Conservation (phyloP, 2,329 filamentous ascomycete species). For the Paracamarosporium sp. region DNA sequence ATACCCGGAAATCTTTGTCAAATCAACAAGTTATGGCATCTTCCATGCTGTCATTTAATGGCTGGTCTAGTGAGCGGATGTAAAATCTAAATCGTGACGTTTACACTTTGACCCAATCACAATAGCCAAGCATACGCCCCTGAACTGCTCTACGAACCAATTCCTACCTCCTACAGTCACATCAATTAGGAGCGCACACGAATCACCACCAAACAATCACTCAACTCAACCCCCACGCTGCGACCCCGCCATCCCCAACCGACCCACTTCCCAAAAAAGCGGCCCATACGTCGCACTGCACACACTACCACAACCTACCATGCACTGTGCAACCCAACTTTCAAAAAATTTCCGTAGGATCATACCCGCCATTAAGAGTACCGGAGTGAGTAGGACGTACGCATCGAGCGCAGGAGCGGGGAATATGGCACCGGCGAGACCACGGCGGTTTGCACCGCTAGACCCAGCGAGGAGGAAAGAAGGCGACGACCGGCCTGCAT, state of each 20-base stretch:
- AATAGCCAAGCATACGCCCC: no score
- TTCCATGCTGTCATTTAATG: no score
- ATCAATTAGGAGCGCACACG: no score
- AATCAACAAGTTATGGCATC: no score
- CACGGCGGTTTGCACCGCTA: constrained; percentile 60
- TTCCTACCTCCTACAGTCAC: no score
- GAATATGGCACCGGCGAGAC: constrained; percentile 2
- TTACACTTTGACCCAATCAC: no score
- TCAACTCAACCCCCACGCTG: background rate
- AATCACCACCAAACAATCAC: background rate
- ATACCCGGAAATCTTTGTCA: no score
- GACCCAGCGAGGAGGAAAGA: constrained; percentile 36
- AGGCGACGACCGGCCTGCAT: constrained; percentile 47
- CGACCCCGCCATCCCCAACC: background rate
- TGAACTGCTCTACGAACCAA: no score
- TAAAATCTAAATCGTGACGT: no score
- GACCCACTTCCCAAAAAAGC: constrained; percentile 1
- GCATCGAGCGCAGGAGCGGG: background rate
- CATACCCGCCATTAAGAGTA: background rate
- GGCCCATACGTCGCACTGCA: background rate
- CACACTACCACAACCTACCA: background rate
- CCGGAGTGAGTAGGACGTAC: background rate
- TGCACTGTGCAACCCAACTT: background rate
- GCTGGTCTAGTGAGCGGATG: no score
- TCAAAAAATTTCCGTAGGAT: no score